Evolutionary conservation across 257 asterid species (phyloP), one percentile per base, ranked within the genome.

Genomic region (Solanum dulcamara): DNA sequence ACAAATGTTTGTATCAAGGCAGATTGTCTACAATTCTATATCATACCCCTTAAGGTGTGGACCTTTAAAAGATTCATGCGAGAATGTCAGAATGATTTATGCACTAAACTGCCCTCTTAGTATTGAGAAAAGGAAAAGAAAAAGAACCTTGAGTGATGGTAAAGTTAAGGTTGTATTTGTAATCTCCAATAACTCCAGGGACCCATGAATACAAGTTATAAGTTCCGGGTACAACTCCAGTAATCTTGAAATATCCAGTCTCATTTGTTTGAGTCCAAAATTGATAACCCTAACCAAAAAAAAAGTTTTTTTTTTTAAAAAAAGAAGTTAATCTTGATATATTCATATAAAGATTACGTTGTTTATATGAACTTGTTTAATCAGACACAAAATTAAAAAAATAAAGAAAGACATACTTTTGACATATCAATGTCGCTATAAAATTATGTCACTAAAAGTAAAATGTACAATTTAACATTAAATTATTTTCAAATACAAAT

Each of bases 101-200:
- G 10, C 30, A 62, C 2, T 8, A 11, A 0, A 24, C 8, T 59
- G 7, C 0, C 26, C 7, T n/a, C 24, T 59, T 24, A n/a, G n/a
- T 72, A 5, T 74, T 7, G 14, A 44, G 5, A 55, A 22, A 81
- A n/a, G 50, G 7, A n/a, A 10, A 32, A 32, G 4, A 51, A 46
- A 9, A 14, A 83, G 26, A 85, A 85, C 87, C 87, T 85, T 42
- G 85, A 2, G 14, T 60, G 2, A 85, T 24, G 42, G 38, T 4
- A 32, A 79, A 22, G 28, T 13, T 6, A 1, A 1, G 22, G 33
- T 67, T 50, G 66, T 85, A 37, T 81, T 85, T 85, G 44, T 64
- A 85, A 68, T 85, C 85, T 6, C 88, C 88, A 12, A 85, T 68
- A 62, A 85, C 50, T 85, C 38, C 82, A 46, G 82, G 88, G 81